A percentile compares a stretch with the other conserved stretches of the same genome.
phyloP scores from a whole-genome alignment of 2,329 filamentous ascomycete genomes.

The Scortechinia acanthostroma region DNA sequence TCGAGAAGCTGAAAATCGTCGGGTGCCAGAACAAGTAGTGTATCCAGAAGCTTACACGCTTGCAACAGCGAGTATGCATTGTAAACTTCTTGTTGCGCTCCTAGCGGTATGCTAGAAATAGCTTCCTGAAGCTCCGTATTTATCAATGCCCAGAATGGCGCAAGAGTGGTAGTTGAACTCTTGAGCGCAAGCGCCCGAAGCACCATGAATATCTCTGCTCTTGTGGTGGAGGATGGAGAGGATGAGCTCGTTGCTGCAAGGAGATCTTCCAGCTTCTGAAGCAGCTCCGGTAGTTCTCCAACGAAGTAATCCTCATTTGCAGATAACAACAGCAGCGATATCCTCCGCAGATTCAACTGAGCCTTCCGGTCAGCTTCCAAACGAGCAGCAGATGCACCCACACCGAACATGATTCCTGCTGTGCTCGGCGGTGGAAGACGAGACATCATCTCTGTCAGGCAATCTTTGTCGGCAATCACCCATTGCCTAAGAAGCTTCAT shows the following conservation, averaged over 20 bases:
- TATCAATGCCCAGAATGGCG: constrained; percentile 81
- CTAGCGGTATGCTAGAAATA: constrained; percentile 66
- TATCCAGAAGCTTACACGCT: constrained; percentile 86
- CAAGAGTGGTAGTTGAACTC: constrained; percentile 72
- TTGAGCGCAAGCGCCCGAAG: constrained; percentile 75
- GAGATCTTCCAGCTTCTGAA: constrained; percentile 82
- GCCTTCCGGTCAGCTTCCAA: constrained; percentile 92
- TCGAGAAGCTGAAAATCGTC: constrained; percentile 98
- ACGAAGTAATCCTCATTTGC: constrained; percentile 74
- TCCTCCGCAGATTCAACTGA: constrained; percentile 79
- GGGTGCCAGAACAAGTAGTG: constrained; percentile 76
- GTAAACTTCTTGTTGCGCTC: constrained; percentile 65
- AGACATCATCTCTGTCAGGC: constrained; percentile 71
- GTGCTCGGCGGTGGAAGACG: constrained; percentile 80
- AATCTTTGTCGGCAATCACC: constrained; percentile 79
- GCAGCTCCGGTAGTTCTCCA: constrained; percentile 62
- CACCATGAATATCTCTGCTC: constrained; percentile 84
- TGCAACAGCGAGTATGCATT: constrained; percentile 74
- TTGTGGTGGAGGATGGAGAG: constrained; percentile 82
- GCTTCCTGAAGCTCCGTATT: constrained; percentile 79
- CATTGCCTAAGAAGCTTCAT: constrained; percentile 78
- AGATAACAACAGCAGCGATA: constrained; percentile 73
- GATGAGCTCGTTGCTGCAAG: constrained; percentile 77
- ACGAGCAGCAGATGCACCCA: constrained; percentile 85
- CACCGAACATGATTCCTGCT: constrained; percentile 96